These are phyloP conservation scores for Plasmodium coatneyi DNA, from an alignment of 169 alveolate species.

Conservation along the genomic window DNA sequence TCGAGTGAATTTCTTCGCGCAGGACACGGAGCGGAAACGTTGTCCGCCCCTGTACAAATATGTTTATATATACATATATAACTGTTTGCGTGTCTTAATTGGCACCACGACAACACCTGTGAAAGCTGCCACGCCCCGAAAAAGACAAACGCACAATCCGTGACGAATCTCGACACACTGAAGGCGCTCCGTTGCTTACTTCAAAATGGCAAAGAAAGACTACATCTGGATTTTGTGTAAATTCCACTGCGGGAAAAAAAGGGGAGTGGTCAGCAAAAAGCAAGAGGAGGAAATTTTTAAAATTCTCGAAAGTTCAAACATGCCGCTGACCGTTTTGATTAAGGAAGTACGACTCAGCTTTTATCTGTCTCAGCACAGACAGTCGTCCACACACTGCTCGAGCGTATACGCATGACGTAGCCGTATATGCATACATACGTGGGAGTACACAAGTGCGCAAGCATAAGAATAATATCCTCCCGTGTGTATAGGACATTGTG, in stretches of 20 bases:
- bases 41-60: not conserved
- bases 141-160: not conserved
- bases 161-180: not conserved
- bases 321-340: slow-evolving; percentile 13
- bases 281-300: slow-evolving; percentile 9
- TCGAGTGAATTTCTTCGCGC: slow-evolving; percentile 7
- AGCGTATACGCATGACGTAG: too few relatives aligned
- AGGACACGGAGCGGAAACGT: not conserved
- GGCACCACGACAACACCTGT: not conserved
- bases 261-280: not conserved
- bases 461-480: not conserved
- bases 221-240: slow-evolving; percentile 47
- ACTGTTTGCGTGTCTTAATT: not conserved
- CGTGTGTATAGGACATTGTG: not conserved
- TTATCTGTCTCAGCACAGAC: not conserved
- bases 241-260: not conserved
- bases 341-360: slow-evolving; percentile 21
- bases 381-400: not conserved
- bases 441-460: not conserved
- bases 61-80: slow-evolving; percentile 12
- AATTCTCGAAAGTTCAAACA: slow-evolving; percentile 27
- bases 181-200: not conserved
- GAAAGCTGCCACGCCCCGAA: not conserved
- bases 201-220: slow-evolving; percentile 49
- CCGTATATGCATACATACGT: not conserved